phyloP scores from a whole-genome alignment of 1,284 basidiomycete genomes.

The Austroboletus niveus region DNA sequence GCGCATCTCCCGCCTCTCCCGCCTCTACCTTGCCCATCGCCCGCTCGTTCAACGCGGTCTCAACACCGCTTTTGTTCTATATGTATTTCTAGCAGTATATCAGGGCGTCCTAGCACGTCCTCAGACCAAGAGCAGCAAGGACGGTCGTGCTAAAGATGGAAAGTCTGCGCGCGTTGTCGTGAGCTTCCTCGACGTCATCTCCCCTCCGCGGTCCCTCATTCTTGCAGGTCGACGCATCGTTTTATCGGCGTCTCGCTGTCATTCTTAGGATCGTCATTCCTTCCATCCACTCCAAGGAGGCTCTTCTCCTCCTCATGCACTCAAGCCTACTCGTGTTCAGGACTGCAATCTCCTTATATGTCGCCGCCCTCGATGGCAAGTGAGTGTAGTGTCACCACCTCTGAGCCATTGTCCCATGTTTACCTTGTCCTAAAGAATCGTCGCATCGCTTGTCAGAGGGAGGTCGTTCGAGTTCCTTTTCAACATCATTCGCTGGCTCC shows the following conservation, averaged over 20 bases:
- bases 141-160: conserved; percentile 27
- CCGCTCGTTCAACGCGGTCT: conserved; percentile 68
- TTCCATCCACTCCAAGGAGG: conserved; percentile 81
- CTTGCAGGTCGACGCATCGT: conserved; percentile 82
- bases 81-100: conserved; percentile 62
- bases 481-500: conserved; percentile 88
- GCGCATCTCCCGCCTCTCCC: conserved; percentile 42
- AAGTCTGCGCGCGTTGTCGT: conserved; percentile 66
- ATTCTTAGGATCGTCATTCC: conserved; percentile 92
- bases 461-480: conserved; percentile 78
- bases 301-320: conserved; percentile 83
- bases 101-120: conserved; percentile 47
- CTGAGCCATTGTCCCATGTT: neutral
- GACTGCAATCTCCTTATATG: conserved; percentile 92
- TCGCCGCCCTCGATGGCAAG: conserved; percentile 93
- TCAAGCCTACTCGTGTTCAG: conserved; percentile 85
- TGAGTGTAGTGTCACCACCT: conserved; percentile 38
- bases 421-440: conserved; percentile 60
- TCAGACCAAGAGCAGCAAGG: conserved; percentile 34
- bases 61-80: conserved; percentile 61
- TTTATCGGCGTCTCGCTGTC: conserved; percentile 77
- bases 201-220: neutral
- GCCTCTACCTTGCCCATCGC: conserved; percentile 59
- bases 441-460: conserved; percentile 91
- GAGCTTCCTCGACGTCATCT: conserved; percentile 24